These are phyloP conservation scores for Termitomyces sp. DNA, from an alignment of 768 basidiomycete species.

Conservation along the genomic window DNA sequence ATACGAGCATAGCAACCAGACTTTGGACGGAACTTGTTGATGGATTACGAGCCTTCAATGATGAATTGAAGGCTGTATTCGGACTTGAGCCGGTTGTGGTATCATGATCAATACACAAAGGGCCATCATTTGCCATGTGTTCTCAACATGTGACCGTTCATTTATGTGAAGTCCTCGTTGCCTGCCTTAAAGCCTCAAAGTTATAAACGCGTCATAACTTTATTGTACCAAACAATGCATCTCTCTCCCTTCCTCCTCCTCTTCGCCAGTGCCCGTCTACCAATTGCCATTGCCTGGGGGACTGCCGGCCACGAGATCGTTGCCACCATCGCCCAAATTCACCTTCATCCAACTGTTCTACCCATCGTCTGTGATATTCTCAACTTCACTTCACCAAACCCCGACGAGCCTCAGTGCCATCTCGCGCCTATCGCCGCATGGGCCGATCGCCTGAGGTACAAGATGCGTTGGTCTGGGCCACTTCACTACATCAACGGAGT, in stretches of 20 bases:
- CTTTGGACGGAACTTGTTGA: too few species aligned
- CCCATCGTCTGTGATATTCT: constrained; percentile 69
- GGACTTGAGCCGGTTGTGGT: too few species aligned
- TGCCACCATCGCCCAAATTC: constrained; percentile 91
- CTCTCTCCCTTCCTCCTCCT: constrained; percentile 2
- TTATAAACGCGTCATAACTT: constrained; percentile 3
- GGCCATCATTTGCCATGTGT: too few species aligned
- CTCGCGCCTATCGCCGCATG: constrained; percentile 82
- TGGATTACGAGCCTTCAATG: too few species aligned
- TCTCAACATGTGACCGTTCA: not conserved
- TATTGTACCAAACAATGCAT: constrained; percentile 8
- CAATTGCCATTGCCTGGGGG: constrained; percentile 30
- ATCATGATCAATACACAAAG: too few species aligned
- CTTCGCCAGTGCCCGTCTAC: constrained; percentile 2
- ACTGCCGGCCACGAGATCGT: constrained; percentile 82
- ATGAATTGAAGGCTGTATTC: too few species aligned
- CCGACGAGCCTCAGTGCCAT: constrained; percentile 52
- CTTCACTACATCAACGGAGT: constrained; percentile 73
- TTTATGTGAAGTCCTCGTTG: not conserved
- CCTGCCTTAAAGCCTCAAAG: not conserved
- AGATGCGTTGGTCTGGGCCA: constrained; percentile 66
- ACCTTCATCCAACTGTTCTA: constrained; percentile 71
- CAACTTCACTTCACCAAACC: constrained; percentile 33
- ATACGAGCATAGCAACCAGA: too few species aligned
- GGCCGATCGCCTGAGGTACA: constrained; percentile 70